A percentile compares a stretch with the other conserved stretches of the same genome.
Conservation (phyloP, 2,329 filamentous ascomycete genomes). For the Colletotrichum ledebouriae region DNA sequence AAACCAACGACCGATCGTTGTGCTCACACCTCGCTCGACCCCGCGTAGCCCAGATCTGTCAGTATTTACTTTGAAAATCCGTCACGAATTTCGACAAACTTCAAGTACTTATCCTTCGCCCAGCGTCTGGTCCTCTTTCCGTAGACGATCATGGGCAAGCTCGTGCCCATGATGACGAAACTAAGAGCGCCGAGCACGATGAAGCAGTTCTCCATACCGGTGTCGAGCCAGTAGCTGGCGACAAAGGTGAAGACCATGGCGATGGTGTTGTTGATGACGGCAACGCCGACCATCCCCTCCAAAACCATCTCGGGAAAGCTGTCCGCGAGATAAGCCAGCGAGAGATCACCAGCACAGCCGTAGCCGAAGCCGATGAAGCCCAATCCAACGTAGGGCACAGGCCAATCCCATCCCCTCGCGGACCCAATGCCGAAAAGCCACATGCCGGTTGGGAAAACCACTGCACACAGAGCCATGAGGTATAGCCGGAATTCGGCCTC, state of each 20-base stretch:
- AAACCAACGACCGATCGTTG: no score
- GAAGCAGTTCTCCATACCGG: conserved; percentile 61
- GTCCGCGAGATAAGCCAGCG: conserved; percentile 68
- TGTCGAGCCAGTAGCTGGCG: conserved; percentile 62
- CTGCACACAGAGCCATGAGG: conserved; percentile 62
- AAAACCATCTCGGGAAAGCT: conserved; percentile 69
- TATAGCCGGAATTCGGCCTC: conserved; percentile 68
- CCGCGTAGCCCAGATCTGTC: no score
- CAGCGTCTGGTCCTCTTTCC: conserved; percentile 63
- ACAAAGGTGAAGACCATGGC: conserved; percentile 68
- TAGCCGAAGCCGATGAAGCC: conserved; percentile 72
- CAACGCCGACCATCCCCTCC: conserved; percentile 70
- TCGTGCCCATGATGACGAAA: conserved; percentile 64
- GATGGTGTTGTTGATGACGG: conserved; percentile 69
- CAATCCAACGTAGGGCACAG: conserved; percentile 65
- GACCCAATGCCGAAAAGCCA: conserved; percentile 67
- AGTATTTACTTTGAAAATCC: conserved; percentile 44
- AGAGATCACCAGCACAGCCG: conserved; percentile 69
- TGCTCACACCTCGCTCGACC: no score
- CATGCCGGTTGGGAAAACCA: conserved; percentile 65
- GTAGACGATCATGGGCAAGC: conserved; percentile 67
- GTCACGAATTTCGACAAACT: conserved; percentile 63
- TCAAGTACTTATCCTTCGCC: conserved; percentile 61
- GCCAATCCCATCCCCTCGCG: conserved; percentile 65
- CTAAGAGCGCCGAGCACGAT: conserved; percentile 65